Base-by-base conservation (phyloP, 2,329 filamentous ascomycete genomes). In the Diaporthe citri region DNA sequence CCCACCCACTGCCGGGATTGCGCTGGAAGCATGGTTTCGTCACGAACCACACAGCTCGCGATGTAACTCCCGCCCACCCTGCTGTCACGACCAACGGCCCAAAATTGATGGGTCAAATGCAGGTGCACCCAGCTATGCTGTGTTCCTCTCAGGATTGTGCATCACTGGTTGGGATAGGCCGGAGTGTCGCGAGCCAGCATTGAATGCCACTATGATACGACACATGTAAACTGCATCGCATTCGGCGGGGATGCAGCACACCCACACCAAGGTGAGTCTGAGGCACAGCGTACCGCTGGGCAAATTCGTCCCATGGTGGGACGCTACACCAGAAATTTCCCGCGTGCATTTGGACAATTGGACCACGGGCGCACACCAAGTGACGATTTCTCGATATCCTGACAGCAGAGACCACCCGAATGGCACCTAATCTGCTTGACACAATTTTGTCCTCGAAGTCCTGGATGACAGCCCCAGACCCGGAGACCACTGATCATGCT, bases 1-100 rank as follows among this genome's bases (percentile, higher is more conserved):
- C 71, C 48, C 41, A 72, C 28, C 56, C 57, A 72, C 43, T 72
- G 56, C 57, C 70, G 70, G 56, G n/a, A 72, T 59, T 62, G 46
- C 43, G 31, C 43, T 52, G 70, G 59, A 43, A 70, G 57, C 72
- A 60, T 71, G 64, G 72, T 71, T 57, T 57, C 56, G 36, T 48
- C 72, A 62, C 39, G 22, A 74, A 41, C 55, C 34, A 46, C 34
- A 25, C 55, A 71, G 43, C 34, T 31, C 41, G 25, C 34, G 71
- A 72, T 64, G 71, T 55, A 64, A 72, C 71, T 51, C 60, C 34
- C 51, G 36, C 69, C 71, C 51, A 41, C 71, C 25, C 31, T 43
- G 56, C 41, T 52, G 36, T 71, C 67, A 39, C 36, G 43, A 52
- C n/a, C 64, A 62, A 56, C 46, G 43, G 64, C 43, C 25, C 20